Conservation (phyloP, 1,284 basidiomycete genomes). For the Rhodotorula sp. region DNA sequence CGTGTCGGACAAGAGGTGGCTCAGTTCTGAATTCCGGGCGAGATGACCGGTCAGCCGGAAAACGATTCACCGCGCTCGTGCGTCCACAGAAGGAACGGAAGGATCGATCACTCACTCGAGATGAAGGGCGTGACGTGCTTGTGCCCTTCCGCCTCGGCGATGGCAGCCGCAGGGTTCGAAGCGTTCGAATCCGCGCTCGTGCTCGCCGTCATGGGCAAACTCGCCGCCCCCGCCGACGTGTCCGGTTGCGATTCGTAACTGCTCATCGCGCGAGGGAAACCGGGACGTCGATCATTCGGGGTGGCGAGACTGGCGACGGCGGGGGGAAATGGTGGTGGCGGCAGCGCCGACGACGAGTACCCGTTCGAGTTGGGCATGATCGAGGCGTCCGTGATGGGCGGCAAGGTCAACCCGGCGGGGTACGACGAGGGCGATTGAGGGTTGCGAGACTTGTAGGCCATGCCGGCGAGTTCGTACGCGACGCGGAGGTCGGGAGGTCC, state of each 20-base stretch:
- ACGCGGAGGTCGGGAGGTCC: neutral
- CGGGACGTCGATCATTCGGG: too few relatives aligned
- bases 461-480: conserved; percentile 6
- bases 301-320: too few relatives aligned
- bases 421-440: neutral
- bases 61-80: too few relatives aligned
- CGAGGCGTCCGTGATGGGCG: too few relatives aligned
- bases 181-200: neutral
- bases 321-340: too few relatives aligned
- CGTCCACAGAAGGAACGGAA: neutral
- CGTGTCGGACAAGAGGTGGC: conserved; percentile 22
- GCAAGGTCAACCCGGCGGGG: neutral
- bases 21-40: conserved; percentile 5
- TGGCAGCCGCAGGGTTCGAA: too few relatives aligned
- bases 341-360: too few relatives aligned
- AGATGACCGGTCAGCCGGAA: neutral
- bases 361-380: too few relatives aligned
- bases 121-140: conserved; percentile 3
- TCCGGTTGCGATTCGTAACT: too few relatives aligned
- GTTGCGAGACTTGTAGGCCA: neutral
- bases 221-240: neutral
- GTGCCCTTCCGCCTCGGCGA: neutral
- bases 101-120: conserved; percentile 5
- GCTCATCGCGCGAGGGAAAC: too few relatives aligned
- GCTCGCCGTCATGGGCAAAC: neutral